Conservation (phyloP, 805 yeast species). For the Candida pini region DNA sequence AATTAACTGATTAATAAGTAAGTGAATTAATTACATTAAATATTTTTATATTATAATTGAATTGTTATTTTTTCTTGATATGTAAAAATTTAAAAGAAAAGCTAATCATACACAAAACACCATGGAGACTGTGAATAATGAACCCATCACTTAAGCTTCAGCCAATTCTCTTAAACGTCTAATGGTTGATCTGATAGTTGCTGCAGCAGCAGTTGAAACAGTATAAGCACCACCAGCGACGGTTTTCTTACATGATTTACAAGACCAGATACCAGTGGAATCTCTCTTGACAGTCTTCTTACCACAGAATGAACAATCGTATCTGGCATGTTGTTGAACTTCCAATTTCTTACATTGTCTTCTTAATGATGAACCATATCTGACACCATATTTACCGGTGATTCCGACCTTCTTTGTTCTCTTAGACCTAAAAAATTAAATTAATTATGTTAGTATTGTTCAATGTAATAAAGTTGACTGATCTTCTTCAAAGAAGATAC, state of each 20-base stretch:
- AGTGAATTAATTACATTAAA: too few species aligned
- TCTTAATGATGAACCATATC: constrained; percentile 99
- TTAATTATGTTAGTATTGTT: constrained; percentile 11
- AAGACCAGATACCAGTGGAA: constrained; percentile 98
- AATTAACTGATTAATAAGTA: too few species aligned
- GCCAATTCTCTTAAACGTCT: constrained; percentile 99
- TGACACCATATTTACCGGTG: constrained; percentile 99
- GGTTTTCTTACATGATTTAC: constrained; percentile 91
- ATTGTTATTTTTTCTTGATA: constrained; percentile 11
- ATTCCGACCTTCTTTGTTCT: constrained; percentile 99
- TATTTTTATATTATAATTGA: too few species aligned
- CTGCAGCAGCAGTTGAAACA: constrained; percentile 99
- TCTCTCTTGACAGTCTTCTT: constrained; percentile 97
- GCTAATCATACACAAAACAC: constrained; percentile 6
- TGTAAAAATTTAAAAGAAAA: constrained; percentile 10
- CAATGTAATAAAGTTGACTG: too few species aligned
- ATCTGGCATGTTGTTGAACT: constrained; percentile 97
- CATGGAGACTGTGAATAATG: too few species aligned
- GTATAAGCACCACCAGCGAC: constrained; percentile 99
- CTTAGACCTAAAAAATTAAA: constrained; percentile 71
- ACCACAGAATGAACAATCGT: constrained; percentile 99
- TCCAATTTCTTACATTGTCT: constrained; percentile 99
- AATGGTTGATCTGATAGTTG: constrained; percentile 99
- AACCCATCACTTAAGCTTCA: constrained; percentile 84
- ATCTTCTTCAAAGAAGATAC: too few species aligned